Base-by-base conservation (phyloP, 2,329 filamentous ascomycete genomes). In the Arthrobotrys iridis region DNA sequence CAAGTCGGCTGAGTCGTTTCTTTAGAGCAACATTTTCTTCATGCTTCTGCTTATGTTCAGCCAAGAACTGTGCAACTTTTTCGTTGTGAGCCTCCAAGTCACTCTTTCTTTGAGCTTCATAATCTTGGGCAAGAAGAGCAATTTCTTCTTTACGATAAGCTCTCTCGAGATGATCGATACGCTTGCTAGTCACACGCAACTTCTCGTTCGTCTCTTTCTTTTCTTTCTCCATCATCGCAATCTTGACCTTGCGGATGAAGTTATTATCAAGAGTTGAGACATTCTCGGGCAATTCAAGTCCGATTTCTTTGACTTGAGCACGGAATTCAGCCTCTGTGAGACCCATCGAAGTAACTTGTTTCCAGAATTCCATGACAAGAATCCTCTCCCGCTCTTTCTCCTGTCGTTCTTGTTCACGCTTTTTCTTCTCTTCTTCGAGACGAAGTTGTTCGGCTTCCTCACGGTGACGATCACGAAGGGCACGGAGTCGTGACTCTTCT, bases 151-250 rank as follows among this genome's bases (percentile, higher is more conserved):
- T 92, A 80, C 95, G 90, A 87, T 96, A 96, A 37, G 95, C 95
- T 85, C 95, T 92, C 86, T 99, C 95, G 79, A 99, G 85, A 84
- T 99, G 94, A 81, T 99, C 95, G 80, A 97, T 92, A 78, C 95
- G 91, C 88, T 97, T 98, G 82, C 91, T 93, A 75, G 93, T 96
- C 80, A 96, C 89, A 80, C 93, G 90, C 62, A 98, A 88, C 82
- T 91, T 93, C 84, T 97, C 93, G 77, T 91, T 92, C 79, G 97
- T 89, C 81, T 95, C 93, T 81, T 94, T 96, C 90, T 98, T 99
- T 86, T 98, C 95, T 80, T 94, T 93, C 85, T 98, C 95, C 8
- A 99, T 88, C 83, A 97, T 94, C 76, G 92, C 91, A 70, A 99
- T 88, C 86, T 98, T 98, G 85, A 99, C 91, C 79, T 92, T 91